Evolutionary conservation across 2,329 filamentous ascomycete species (phyloP).

Genomic region (Fusarium torreyae): DNA sequence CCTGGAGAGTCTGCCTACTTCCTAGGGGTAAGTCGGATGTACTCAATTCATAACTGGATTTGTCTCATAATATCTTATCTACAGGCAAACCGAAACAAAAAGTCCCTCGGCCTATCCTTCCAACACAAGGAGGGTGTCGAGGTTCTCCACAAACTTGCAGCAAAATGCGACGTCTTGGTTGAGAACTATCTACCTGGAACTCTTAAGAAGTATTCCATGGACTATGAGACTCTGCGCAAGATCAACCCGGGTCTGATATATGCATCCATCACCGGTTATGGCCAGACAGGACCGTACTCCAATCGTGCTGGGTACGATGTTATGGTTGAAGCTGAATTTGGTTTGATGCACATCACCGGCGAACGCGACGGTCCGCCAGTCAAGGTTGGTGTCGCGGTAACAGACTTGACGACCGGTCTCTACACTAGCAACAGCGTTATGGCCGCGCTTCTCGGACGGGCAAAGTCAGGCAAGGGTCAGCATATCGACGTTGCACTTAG

Average conservation of each 20-base stretch:
- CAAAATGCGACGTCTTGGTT: slow-evolving; percentile 91
- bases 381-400: slow-evolving; percentile 97
- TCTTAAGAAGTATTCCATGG: slow-evolving; percentile 90
- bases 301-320: slow-evolving; percentile 95
- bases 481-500: slow-evolving; percentile 93
- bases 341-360: slow-evolving; percentile 98
- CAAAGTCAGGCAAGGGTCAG: slow-evolving; percentile 83
- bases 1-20: slow-evolving; percentile 97
- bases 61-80: slow-evolving; percentile 29
- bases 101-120: slow-evolving; percentile 92
- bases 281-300: slow-evolving; percentile 92
- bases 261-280: slow-evolving; percentile 96
- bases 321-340: slow-evolving; percentile 99
- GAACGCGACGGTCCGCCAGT: slow-evolving; percentile 89
- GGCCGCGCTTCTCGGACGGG: slow-evolving; percentile 87
- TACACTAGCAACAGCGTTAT: slow-evolving; percentile 97
- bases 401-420: slow-evolving; percentile 93
- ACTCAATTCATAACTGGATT: not conserved
- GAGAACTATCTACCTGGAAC: slow-evolving; percentile 96
- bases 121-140: slow-evolving; percentile 86
- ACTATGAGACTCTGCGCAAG: slow-evolving; percentile 83
- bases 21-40: slow-evolving; percentile 74
- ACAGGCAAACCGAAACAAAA: slow-evolving; percentile 97
- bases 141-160: slow-evolving; percentile 87
- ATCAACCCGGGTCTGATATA: slow-evolving; percentile 93